Conservation (phyloP, 2,329 filamentous ascomycete genomes). For the Exophiala lecanii-corni region DNA sequence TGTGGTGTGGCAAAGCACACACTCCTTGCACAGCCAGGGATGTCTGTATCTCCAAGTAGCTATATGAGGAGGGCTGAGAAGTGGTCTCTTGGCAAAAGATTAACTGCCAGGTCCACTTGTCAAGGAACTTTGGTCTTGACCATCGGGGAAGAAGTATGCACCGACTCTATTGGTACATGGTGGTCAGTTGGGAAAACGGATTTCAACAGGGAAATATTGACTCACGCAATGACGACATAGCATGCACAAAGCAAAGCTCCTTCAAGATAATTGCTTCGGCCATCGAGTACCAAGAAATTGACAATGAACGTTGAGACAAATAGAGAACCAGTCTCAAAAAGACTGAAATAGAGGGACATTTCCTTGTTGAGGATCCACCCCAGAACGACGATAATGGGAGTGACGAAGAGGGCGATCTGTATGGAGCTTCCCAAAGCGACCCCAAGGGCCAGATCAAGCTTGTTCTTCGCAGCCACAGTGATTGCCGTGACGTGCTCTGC, state of each 20-base stretch:
- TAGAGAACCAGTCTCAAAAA: constrained; percentile 71
- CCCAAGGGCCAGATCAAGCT: constrained; percentile 62
- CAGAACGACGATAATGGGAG: constrained; percentile 58
- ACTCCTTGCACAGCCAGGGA: too few species aligned
- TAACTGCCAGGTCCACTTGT: constrained; percentile 12
- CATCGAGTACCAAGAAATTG: constrained; percentile 60
- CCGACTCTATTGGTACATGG: constrained; percentile 38
- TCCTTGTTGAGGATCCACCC: constrained; percentile 58
- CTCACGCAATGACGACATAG: constrained; percentile 55
- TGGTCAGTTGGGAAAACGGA: too few species aligned
- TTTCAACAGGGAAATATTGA: too few species aligned
- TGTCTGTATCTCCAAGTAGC: too few species aligned
- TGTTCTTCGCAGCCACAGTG: constrained; percentile 59
- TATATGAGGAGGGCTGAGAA: too few species aligned
- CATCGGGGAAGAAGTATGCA: constrained; percentile 26
- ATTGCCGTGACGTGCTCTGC: constrained; percentile 63
- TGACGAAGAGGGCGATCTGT: constrained; percentile 60
- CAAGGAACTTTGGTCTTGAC: constrained; percentile 22
- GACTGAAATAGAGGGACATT: constrained; percentile 78
- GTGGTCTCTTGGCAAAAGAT: too few species aligned
- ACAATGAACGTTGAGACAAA: constrained; percentile 53
- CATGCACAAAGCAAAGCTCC: constrained; percentile 56
- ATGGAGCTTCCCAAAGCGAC: constrained; percentile 63
- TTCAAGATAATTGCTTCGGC: constrained; percentile 57
- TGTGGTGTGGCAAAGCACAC: too few species aligned